Base-by-base conservation (phyloP, 2,329 filamentous ascomycete genomes). In the Microcyclospora pomicola region DNA sequence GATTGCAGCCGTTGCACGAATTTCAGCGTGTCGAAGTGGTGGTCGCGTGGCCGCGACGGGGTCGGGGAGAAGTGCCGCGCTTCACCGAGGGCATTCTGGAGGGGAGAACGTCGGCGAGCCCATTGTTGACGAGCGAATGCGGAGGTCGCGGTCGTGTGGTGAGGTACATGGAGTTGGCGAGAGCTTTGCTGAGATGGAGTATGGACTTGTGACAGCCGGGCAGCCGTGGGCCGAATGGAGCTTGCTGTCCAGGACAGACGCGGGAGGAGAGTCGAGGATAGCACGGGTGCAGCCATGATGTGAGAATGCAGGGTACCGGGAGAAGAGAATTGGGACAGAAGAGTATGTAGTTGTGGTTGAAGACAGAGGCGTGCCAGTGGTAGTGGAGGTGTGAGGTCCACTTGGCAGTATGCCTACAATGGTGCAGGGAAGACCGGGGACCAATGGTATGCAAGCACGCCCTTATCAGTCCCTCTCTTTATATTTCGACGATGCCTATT, bases 21-120 rank as follows among this genome's bases (percentile, higher is more conserved):
- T 65, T 94, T 95, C 44, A 98, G 73, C 1, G 91, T 98, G 62
- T 98, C 91, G 58, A 98, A 98, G 62, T 98, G 87, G 61, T 98
- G 91, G 53, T 95, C 87, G 47, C 82, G 75, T 37, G 60, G 36
- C 66, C 71, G 29, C 63, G 53, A 2, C 73, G 58, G 1, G 83
- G 80, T 28, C 76, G 72, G 59, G 86, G 81, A 58, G 95, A 88
- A 38, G 47, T 38, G 37, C 61, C 55, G 15, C 30, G 33, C 15
- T 28, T 28, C 19, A 29, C 13, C 10, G 27, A 15, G 24, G 35
- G 34, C 28, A 34, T 38, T 28, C 11, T 40, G 33, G 15, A 33
- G 42, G 13, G 38, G 34, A 19, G 34, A 35, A 31, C 38, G 35
- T 30, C 30, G 38, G 39, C 38, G 36, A 24, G 19, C 31, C 43